These are phyloP conservation scores for Colletotrichum limetticola DNA, from an alignment of 2,329 filamentous ascomycete species.

Conservation along the genomic window DNA sequence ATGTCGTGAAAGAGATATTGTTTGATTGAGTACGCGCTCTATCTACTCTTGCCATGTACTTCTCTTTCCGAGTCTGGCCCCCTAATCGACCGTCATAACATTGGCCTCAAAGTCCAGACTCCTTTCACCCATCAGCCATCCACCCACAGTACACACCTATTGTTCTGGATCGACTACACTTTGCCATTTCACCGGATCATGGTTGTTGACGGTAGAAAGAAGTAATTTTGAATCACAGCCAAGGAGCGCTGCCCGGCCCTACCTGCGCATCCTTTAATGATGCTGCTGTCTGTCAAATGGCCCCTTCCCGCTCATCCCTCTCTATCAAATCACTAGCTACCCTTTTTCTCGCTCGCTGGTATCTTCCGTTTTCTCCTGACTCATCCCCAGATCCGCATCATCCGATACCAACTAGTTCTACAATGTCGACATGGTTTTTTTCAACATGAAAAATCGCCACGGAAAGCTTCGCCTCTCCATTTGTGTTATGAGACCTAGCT, in stretches of 20 bases:
- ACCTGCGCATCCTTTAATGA: background rate
- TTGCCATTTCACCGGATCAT: background rate
- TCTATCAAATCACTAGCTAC: background rate
- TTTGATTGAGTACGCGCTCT: background rate
- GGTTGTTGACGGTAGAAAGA: slow-evolving; percentile 21
- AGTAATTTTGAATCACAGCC: slow-evolving; percentile 5
- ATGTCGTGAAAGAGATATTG: background rate
- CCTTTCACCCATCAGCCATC: slow-evolving; percentile 25
- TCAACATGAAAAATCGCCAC: background rate
- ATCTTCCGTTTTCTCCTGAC: background rate
- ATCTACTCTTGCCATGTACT: background rate
- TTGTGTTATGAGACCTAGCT: slow-evolving; percentile 34
- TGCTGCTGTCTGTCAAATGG: background rate
- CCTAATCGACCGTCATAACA: slow-evolving; percentile 21
- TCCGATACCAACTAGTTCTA: background rate
- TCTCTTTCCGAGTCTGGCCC: background rate
- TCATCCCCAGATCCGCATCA: background rate
- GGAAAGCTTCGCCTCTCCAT: background rate
- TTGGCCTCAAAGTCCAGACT: slow-evolving; percentile 27
- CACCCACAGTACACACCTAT: slow-evolving; percentile 23
- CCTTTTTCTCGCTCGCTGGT: background rate
- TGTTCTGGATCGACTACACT: slow-evolving; percentile 11
- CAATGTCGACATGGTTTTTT: background rate
- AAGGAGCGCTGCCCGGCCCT: background rate
- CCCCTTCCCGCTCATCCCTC: background rate